phyloP scores from a whole-genome alignment of 2,329 filamentous ascomycete species.

The Penicillium expansum region DNA sequence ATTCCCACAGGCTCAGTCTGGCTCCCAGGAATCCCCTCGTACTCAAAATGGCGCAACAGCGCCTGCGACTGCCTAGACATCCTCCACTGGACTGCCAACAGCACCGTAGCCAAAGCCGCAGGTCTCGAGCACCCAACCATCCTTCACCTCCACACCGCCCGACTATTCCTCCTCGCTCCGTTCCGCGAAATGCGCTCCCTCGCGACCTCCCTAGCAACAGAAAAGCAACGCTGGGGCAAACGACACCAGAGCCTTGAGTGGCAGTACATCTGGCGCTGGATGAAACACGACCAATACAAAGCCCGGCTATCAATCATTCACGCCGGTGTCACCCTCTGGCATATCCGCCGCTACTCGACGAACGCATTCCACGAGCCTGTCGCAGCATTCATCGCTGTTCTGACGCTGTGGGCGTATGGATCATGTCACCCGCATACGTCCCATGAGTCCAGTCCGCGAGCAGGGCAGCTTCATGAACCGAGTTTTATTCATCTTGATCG shows the following conservation, averaged over 20 bases:
- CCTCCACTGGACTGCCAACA: conserved; percentile 58
- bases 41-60: conserved; percentile 48
- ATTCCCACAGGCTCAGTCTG: conserved; percentile 42
- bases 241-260: conserved; percentile 32
- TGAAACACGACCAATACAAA: conserved; percentile 53
- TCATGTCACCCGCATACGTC: conserved; percentile 29
- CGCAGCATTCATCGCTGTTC: conserved; percentile 46
- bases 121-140: conserved; percentile 57
- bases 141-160: conserved; percentile 55
- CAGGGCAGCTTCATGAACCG: conserved; percentile 31
- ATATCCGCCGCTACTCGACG: conserved; percentile 50
- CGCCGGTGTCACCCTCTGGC: conserved; percentile 53
- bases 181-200: conserved; percentile 48
- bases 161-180: conserved; percentile 53
- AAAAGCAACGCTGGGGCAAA: conserved; percentile 32
- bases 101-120: conserved; percentile 47
- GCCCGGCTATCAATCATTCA: conserved; percentile 57
- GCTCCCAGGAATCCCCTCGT: conserved; percentile 49
- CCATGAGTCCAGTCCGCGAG: conserved; percentile 30
- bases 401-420: conserved; percentile 51
- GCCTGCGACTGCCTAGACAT: conserved; percentile 52
- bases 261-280: conserved; percentile 50
- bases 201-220: conserved; percentile 36
- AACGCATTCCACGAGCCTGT: conserved; percentile 50
- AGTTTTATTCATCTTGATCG: conserved; percentile 54